phyloP scores from a whole-genome alignment of 495 filamentous ascomycete species.

The Daldinia loculata region DNA sequence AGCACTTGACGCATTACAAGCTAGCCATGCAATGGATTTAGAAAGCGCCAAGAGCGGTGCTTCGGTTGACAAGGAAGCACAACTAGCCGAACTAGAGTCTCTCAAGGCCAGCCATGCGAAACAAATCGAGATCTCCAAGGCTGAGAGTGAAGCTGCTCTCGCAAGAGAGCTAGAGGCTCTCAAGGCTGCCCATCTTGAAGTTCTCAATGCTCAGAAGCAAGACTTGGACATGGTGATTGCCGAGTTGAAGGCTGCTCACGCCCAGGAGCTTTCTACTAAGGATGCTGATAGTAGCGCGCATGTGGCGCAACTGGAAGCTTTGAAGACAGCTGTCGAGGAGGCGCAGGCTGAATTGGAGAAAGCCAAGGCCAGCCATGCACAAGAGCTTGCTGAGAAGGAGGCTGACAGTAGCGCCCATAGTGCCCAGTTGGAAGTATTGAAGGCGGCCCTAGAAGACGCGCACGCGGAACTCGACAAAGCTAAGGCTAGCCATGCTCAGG shows the following conservation, averaged over 20 bases:
- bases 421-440: slow-evolving; percentile 42
- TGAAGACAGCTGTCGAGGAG: slow-evolving; percentile 42
- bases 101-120: slow-evolving; percentile 60
- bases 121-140: slow-evolving; percentile 54
- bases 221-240: slow-evolving; percentile 47
- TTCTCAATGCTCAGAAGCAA: slow-evolving; percentile 46
- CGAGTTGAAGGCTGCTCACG: slow-evolving; percentile 51
- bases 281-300: slow-evolving; percentile 41
- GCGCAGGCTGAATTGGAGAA: slow-evolving; percentile 35
- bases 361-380: slow-evolving; percentile 39
- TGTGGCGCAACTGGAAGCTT: slow-evolving; percentile 44
- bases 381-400: slow-evolving; percentile 47
- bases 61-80: slow-evolving; percentile 48
- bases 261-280: slow-evolving; percentile 43
- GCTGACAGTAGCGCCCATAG: slow-evolving; percentile 41
- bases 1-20: slow-evolving; percentile 54
- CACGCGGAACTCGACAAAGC: slow-evolving; percentile 40
- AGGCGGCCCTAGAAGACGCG: slow-evolving; percentile 35
- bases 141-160: slow-evolving; percentile 49
- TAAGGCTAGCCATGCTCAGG: slow-evolving; percentile 40
- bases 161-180: slow-evolving; percentile 54
- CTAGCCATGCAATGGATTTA: slow-evolving; percentile 57
- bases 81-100: slow-evolving; percentile 51
- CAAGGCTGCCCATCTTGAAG: slow-evolving; percentile 51
- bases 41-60: slow-evolving; percentile 53